Evolutionary conservation across 257 asterid genomes (phyloP), one percentile per base, ranked within the genome.

Genomic region (Nicotiana benthamiana): DNA sequence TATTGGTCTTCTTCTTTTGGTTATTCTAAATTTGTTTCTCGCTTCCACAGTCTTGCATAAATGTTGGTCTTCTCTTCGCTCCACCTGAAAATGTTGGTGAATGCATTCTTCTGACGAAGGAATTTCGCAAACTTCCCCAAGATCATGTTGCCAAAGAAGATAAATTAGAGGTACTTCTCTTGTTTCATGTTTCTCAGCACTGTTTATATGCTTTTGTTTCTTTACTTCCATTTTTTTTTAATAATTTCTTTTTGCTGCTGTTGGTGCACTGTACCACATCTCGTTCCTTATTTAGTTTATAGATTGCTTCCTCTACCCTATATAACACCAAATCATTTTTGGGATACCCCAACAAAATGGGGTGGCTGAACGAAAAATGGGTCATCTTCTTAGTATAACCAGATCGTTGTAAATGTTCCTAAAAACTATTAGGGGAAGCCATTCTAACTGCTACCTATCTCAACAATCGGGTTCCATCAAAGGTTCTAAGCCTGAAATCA

Each of bases 51-150:
- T 94, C 98, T 13, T 94, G 95, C 89, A 91, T 88, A 83, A 94
- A 91, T 91, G 97, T 94, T 20, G 93, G 97, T 16, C 91, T 91
- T 24, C 92, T 87, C 80, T 94, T 94, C 53, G 97, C 92, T 72
- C 92, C 98, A 75, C 97, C 98, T 4, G 95, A 92, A 89, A 94
- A 88, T 80, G 88, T 91, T 65, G 80, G 85, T 46, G 96, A 90
- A 85, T 92, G 97, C 81, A 56, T 92, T 60, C 85, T 91, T 51
- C 65, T 92, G 90, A 89, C 95, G 2, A 88, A 94, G 77, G 93
- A 92, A 83, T 91, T 88, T 56, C 95, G 97, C 20, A 66, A 86
- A 56, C 93, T 92, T 77, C 97, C 98, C 63, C 92, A 85, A 82
- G 86, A 88, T 83, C 97, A 94, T 81, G 79, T 90, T 81, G 94